These are phyloP conservation scores for Colletotrichum orbiculare DNA, from an alignment of 2,329 filamentous ascomycete genomes.

Conservation along the genomic window DNA sequence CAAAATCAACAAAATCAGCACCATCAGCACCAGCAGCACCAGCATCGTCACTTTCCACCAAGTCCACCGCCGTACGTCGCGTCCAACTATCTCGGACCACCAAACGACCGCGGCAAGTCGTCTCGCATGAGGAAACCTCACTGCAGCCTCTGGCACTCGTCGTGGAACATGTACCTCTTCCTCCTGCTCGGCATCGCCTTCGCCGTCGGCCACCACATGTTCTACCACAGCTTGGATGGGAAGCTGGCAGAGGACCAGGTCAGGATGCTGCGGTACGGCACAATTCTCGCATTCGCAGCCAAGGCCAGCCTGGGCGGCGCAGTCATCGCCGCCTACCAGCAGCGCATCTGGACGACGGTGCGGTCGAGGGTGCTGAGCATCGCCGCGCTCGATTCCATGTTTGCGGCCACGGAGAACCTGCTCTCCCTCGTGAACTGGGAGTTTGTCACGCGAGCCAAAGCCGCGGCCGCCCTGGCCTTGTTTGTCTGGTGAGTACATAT, in stretches of 20 bases:
- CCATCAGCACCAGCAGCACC: conserved; percentile 9
- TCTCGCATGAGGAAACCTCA: conserved; percentile 2
- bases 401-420: conserved; percentile 47
- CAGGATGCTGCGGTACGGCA: conserved; percentile 49
- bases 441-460: conserved; percentile 44
- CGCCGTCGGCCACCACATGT: conserved; percentile 49
- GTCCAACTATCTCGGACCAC: neutral
- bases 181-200: conserved; percentile 46
- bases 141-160: conserved; percentile 47
- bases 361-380: conserved; percentile 37
- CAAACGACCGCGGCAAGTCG: conserved; percentile 1
- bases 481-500: conserved; percentile 45
- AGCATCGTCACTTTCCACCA: neutral
- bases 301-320: conserved; percentile 50
- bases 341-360: conserved; percentile 40
- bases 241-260: conserved; percentile 46
- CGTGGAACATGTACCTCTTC: conserved; percentile 48
- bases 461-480: conserved; percentile 47
- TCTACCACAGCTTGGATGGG: conserved; percentile 47
- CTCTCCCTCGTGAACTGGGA: conserved; percentile 44
- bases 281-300: conserved; percentile 48
- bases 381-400: conserved; percentile 43
- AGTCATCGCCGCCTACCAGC: conserved; percentile 42
- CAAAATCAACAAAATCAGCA: neutral
- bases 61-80: conserved; percentile 17